phyloP scores from a whole-genome alignment of 2,329 filamentous ascomycete genomes.

The Alternaria consortialis region DNA sequence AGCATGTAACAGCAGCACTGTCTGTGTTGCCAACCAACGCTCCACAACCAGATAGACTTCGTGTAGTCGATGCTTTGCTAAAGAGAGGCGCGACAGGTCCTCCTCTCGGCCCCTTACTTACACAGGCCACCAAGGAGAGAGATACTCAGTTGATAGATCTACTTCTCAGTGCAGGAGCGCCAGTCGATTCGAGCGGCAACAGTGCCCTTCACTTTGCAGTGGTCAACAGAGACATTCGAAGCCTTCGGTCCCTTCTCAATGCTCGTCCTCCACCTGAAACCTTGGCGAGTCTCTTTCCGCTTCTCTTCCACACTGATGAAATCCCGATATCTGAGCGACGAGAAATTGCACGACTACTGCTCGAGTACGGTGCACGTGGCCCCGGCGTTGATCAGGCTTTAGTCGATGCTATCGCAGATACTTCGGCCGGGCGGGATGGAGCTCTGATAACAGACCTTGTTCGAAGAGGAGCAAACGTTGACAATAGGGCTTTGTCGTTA shows the following conservation, averaged over 20 bases:
- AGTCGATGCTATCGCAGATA: constrained; percentile 39
- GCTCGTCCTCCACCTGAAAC: constrained; percentile 31
- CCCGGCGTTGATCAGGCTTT: constrained; percentile 42
- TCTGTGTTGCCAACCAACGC: constrained; percentile 30
- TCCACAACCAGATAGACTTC: constrained; percentile 35
- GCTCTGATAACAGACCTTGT: constrained; percentile 40
- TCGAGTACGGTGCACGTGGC: constrained; percentile 40
- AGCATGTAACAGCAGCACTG: constrained; percentile 42
- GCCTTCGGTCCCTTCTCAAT: constrained; percentile 32
- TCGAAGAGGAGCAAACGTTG: constrained; percentile 34
- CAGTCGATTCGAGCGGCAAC: constrained; percentile 30
- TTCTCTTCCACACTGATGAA: constrained; percentile 23
- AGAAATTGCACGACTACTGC: constrained; percentile 31
- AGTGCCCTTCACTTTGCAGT: constrained; percentile 36
- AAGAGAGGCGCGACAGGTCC: constrained; percentile 40
- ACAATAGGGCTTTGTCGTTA: constrained; percentile 37
- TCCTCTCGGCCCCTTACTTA: constrained; percentile 40
- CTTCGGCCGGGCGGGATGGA: constrained; percentile 33
- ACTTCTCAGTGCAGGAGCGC: constrained; percentile 38
- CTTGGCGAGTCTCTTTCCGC: constrained; percentile 35
- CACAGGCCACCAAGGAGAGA: constrained; percentile 40
- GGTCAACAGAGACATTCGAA: constrained; percentile 32
- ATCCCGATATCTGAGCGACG: constrained; percentile 35
- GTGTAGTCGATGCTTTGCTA: constrained; percentile 35
- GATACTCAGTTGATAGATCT: constrained; percentile 40